Percentiles rank a stretch among this genome's conserved stretches.
phyloP scores from a whole-genome alignment of 2,329 filamentous ascomycete species.

The Aureobasidium sp. region DNA sequence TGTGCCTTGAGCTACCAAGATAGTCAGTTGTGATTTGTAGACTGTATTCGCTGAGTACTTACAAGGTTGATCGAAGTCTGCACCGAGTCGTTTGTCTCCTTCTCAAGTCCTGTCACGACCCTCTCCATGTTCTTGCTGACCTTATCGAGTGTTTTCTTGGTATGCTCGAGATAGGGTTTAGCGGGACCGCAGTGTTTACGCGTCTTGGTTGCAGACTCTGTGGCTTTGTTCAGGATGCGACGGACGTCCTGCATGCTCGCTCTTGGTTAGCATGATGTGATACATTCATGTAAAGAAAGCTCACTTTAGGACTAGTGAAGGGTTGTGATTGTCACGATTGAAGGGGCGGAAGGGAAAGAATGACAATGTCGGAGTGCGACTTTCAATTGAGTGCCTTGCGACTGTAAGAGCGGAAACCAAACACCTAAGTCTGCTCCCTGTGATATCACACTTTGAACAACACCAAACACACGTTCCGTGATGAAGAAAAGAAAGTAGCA shows the following conservation, averaged over 20 bases:
- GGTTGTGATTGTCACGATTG: not conserved
- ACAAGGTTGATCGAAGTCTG: not conserved
- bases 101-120: not conserved
- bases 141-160: not conserved
- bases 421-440: not conserved
- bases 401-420: not conserved
- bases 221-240: not conserved
- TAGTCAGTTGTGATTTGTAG: not conserved
- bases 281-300: not conserved
- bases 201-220: not conserved
- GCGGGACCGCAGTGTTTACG: not conserved
- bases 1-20: not conserved
- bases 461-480: not conserved
- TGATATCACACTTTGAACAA: not conserved
- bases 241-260: not conserved
- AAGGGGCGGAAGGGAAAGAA: not conserved
- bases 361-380: no score
- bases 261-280: not conserved
- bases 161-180: not conserved
- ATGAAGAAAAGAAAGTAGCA: no score
- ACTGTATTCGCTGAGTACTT: accelerated
- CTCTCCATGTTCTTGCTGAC: not conserved
- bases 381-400: not conserved
- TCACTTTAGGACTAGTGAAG: not conserved
- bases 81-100: not conserved